phyloP scores from a whole-genome alignment of 352 stramenopile genomes.

The Phytophthora syringae region DNA sequence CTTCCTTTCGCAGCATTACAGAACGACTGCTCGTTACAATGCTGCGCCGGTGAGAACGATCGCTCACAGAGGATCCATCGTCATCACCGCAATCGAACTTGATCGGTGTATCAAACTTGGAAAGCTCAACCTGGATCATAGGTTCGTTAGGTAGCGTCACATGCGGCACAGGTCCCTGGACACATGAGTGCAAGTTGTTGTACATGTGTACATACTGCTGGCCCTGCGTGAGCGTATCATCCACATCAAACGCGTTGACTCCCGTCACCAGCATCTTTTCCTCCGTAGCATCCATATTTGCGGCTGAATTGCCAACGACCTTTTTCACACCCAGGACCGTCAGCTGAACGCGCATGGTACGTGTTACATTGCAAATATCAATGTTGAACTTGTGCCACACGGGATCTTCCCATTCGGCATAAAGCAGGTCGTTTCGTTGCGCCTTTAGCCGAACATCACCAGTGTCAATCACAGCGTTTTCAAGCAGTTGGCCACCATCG shows the following conservation, averaged over 20 bases:
- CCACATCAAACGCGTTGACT: slow-evolving; percentile 85
- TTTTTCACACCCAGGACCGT: slow-evolving; percentile 80
- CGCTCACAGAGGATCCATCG: slow-evolving; percentile 30
- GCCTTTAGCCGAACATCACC: slow-evolving; percentile 72
- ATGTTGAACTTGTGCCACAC: slow-evolving; percentile 85
- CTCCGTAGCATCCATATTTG: slow-evolving; percentile 47
- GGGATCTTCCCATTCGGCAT: slow-evolving; percentile 76
- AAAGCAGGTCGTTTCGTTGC: slow-evolving; percentile 75
- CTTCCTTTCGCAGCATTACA: slow-evolving; percentile 75
- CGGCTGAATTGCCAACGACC: slow-evolving; percentile 48
- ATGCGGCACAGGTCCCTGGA: slow-evolving; percentile 76
- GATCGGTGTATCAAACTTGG: slow-evolving; percentile 63
- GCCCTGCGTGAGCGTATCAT: slow-evolving; percentile 68
- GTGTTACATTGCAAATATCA: slow-evolving; percentile 68
- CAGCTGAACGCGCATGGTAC: slow-evolving; percentile 80
- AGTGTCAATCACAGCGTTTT: slow-evolving; percentile 75
- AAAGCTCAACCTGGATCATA: slow-evolving; percentile 77
- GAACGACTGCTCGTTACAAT: slow-evolving; percentile 62
- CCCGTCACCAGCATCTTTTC: slow-evolving; percentile 85
- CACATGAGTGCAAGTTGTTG: slow-evolving; percentile 80
- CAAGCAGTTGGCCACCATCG: slow-evolving; percentile 74
- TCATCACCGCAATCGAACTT: slow-evolving; percentile 78
- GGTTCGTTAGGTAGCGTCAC: slow-evolving; percentile 70
- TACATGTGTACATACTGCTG: slow-evolving; percentile 82
- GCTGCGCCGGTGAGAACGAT: slow-evolving; percentile 53